A percentile compares a stretch with the other conserved stretches of the same genome.
phyloP scores from a whole-genome alignment of 2,329 filamentous ascomycete genomes.

The Ramichloridium luteum region DNA sequence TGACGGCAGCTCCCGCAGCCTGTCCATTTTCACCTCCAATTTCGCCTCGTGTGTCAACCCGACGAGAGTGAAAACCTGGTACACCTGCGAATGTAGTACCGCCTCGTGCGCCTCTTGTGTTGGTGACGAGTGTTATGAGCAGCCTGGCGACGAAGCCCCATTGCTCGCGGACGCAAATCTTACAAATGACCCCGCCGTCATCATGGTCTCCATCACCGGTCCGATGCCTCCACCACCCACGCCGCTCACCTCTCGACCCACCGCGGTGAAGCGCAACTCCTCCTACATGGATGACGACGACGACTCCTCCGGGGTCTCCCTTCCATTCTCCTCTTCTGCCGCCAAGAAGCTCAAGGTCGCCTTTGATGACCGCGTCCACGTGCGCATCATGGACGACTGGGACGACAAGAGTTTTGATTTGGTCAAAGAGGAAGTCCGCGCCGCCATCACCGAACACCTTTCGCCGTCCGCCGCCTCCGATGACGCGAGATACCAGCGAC shows the following conservation, averaged over 20 bases:
- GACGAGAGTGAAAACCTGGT: too few species aligned
- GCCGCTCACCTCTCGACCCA: conserved; percentile 20
- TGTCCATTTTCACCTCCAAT: too few species aligned
- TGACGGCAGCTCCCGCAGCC: too few species aligned
- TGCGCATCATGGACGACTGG: conserved; percentile 33
- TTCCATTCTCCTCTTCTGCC: conserved; percentile 21
- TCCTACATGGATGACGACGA: conserved; percentile 27
- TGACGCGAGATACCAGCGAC: conserved; percentile 43
- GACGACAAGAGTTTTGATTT: conserved; percentile 44
- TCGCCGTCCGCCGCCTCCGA: conserved; percentile 35
- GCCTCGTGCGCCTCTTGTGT: too few species aligned
- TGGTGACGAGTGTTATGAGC: too few species aligned
- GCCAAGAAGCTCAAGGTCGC: conserved; percentile 37
- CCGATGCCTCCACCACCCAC: conserved; percentile 24
- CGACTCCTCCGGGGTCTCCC: conserved; percentile 16
- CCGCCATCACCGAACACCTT: conserved; percentile 31
- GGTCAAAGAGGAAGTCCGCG: conserved; percentile 49
- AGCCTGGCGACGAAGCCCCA: too few species aligned
- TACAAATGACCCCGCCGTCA: conserved; percentile 2
- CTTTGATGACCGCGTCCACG: conserved; percentile 37
- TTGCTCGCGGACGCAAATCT: too few species aligned
- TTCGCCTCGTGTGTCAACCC: too few species aligned
- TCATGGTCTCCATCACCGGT: conserved; percentile 25
- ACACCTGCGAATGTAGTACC: too few species aligned
- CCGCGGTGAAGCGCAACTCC: conserved; percentile 26